A percentile compares a stretch with the other conserved stretches of the same genome.
phyloP scores from a whole-genome alignment of 768 basidiomycete genomes.

The Naganishia vaughanmartiniae region DNA sequence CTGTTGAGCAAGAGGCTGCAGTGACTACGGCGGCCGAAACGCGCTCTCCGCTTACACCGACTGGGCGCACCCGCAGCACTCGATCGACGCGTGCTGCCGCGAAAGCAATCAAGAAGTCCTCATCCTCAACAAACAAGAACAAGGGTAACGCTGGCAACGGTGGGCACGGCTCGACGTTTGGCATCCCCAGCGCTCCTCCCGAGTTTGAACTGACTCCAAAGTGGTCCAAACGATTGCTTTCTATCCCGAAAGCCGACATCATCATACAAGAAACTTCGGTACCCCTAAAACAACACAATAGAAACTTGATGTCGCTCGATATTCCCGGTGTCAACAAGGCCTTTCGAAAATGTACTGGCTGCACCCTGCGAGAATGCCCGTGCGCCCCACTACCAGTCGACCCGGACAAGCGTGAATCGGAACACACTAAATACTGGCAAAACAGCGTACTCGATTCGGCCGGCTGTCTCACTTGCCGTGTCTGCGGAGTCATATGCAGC shows the following conservation, averaged over 20 bases:
- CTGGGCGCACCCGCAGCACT: constrained; percentile 14
- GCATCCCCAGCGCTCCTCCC: neutral
- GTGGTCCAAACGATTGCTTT: neutral
- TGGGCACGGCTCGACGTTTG: neutral
- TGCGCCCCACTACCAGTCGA: constrained; percentile 10
- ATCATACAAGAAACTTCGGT: constrained; percentile 9
- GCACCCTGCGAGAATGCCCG: constrained; percentile 15
- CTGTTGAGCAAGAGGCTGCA: too few relatives aligned
- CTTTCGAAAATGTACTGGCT: constrained; percentile 23
- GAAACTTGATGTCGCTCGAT: constrained; percentile 24
- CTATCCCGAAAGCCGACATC: neutral
- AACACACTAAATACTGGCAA: constrained; percentile 4
- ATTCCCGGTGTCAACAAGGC: constrained; percentile 25
- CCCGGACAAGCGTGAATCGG: neutral
- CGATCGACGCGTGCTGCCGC: constrained; percentile 24
- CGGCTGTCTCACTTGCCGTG: constrained; percentile 20
- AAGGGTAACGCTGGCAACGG: neutral
- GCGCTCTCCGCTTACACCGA: neutral
- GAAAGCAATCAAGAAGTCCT: constrained; percentile 11
- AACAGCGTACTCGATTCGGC: constrained; percentile 18
- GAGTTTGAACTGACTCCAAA: constrained; percentile 12
- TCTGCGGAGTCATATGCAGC: constrained; percentile 22
- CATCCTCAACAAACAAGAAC: constrained; percentile 19
- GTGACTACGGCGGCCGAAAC: neutral
- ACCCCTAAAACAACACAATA: constrained; percentile 14